Evolutionary conservation across 345 rosid genomes (phyloP), one percentile per base, ranked within the genome.

Genomic region (Moricandia arvensis): DNA sequence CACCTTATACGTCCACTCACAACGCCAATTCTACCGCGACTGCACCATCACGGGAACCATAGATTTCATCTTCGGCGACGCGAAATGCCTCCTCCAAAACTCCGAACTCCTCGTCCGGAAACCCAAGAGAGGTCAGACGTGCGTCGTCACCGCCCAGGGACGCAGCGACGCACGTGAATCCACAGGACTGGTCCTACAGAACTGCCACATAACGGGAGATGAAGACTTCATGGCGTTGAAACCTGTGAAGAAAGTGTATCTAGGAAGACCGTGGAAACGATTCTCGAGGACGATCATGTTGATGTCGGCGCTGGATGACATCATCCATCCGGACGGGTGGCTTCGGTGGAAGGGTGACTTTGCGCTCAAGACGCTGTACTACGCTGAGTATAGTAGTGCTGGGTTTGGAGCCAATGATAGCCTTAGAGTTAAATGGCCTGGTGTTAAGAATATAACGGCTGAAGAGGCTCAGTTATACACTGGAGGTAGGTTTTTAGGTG

Each of bases 221-320:
- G 66, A 83, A 0, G 83, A 64, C 0, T 88, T 81, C 75, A 27
- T 64, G 4, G 80, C 87, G 0, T 78, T 85, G 17, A 84, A 82
- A 31, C 17, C 74, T 4, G 45, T 0, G 21, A 80, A 43, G 82
- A 84, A 29, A 82, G 73, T 85, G 0, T 91, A 81, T 75, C 88
- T 93, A 1, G 98, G 95, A 2, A 87, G 98, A 3, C 98, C 98
- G 3, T 86, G 89, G 91, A 85, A 80, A 66, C 29, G 58, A 62
- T 87, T 29, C 78, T 82, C 98, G 5, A 86, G 83, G 71, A 87
- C 93, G 4, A 63, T 93, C 29, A 57, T 87, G 71, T 82, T 89
- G 87, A 85, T 83, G 43, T 80, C 90, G 2, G 54, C 71, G 26
- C 80, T 93, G 2, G 90, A 83, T 7, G 83, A 82, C 45, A 43